Percentiles rank a stretch among this genome's conserved stretches.
phyloP scores from a whole-genome alignment of 2,329 filamentous ascomycete species.

The Fusarium anguioides region DNA sequence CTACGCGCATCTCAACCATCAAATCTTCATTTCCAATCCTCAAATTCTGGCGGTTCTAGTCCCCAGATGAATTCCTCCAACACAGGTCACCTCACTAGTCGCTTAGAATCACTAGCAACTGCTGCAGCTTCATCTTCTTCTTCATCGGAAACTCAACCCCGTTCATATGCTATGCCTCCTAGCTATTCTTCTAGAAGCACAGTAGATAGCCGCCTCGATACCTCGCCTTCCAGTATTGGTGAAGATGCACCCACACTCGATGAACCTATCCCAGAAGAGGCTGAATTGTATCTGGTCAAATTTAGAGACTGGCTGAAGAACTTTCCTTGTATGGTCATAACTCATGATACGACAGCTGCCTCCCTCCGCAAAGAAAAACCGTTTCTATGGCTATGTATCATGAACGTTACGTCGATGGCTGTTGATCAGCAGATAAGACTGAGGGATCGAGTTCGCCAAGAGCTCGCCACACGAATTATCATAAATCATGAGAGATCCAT shows the following conservation, averaged over 20 bases:
- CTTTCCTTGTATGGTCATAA: slow-evolving; percentile 59
- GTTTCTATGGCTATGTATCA: slow-evolving; percentile 63
- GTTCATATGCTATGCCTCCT: slow-evolving; percentile 14
- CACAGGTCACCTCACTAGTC: slow-evolving; percentile 41
- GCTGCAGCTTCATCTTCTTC: slow-evolving; percentile 50
- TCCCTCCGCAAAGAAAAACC: slow-evolving; percentile 56
- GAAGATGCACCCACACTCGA: slow-evolving; percentile 37
- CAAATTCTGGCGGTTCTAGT: slow-evolving; percentile 10
- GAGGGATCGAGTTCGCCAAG: slow-evolving; percentile 55
- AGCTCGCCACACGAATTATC: slow-evolving; percentile 59
- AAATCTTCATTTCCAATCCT: slow-evolving; percentile 29
- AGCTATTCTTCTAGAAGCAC: slow-evolving; percentile 15
- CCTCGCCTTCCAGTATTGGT: slow-evolving; percentile 16
- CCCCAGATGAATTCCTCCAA: slow-evolving; percentile 23
- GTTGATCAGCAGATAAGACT: slow-evolving; percentile 54
- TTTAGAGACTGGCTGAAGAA: slow-evolving; percentile 57
- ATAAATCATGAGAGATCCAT: slow-evolving; percentile 61
- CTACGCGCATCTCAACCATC: slow-evolving; percentile 50
- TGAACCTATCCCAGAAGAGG: slow-evolving; percentile 51
- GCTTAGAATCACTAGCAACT: slow-evolving; percentile 52
- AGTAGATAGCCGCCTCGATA: slow-evolving; percentile 3
- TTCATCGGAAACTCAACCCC: slow-evolving; percentile 26
- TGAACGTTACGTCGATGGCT: slow-evolving; percentile 58
- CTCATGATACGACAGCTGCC: slow-evolving; percentile 51
- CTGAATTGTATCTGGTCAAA: slow-evolving; percentile 53